phyloP scores from a whole-genome alignment of 768 basidiomycete species.

The Peribolospora kevripleyi region DNA sequence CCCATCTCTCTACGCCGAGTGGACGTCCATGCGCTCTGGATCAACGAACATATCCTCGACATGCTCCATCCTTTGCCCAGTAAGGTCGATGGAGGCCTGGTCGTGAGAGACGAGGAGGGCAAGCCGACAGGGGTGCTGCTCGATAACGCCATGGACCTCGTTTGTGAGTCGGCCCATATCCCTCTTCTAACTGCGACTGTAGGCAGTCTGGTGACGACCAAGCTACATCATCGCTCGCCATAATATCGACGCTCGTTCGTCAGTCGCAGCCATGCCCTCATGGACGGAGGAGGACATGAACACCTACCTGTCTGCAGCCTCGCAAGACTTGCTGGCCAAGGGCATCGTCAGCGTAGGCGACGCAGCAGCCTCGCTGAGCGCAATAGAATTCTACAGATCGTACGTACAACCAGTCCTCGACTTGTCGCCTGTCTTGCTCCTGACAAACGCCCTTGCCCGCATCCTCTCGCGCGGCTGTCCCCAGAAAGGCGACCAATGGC shows the following conservation, averaged over 20 bases:
- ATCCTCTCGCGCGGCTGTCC: background rate
- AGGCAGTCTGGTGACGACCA: slow-evolving; percentile 14
- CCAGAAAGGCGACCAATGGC: slow-evolving; percentile 42
- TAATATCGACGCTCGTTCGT: background rate
- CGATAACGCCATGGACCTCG: slow-evolving; percentile 64
- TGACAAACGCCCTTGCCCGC: too few species aligned
- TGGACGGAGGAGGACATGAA: slow-evolving; percentile 35
- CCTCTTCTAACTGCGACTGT: background rate
- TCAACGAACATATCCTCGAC: slow-evolving; percentile 44
- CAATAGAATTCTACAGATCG: slow-evolving; percentile 42
- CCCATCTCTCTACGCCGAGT: slow-evolving; percentile 51
- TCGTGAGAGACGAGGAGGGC: slow-evolving; percentile 38
- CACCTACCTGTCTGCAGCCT: slow-evolving; percentile 38
- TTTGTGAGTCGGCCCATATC: slow-evolving; percentile 18
- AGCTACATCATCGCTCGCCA: slow-evolving; percentile 6
- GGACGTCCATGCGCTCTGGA: slow-evolving; percentile 71
- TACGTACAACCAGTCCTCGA: slow-evolving; percentile 17
- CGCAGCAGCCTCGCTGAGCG: slow-evolving; percentile 30
- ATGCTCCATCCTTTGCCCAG: slow-evolving; percentile 33
- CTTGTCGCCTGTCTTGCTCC: too few species aligned
- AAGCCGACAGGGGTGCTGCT: slow-evolving; percentile 56
- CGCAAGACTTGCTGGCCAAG: slow-evolving; percentile 42
- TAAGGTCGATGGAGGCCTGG: slow-evolving; percentile 46
- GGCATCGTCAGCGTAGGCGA: slow-evolving; percentile 79
- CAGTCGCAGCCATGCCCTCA: slow-evolving; percentile 22